Evolutionary conservation across 1,284 basidiomycete species (phyloP).

Genomic region (Volvariella volvacea): DNA sequence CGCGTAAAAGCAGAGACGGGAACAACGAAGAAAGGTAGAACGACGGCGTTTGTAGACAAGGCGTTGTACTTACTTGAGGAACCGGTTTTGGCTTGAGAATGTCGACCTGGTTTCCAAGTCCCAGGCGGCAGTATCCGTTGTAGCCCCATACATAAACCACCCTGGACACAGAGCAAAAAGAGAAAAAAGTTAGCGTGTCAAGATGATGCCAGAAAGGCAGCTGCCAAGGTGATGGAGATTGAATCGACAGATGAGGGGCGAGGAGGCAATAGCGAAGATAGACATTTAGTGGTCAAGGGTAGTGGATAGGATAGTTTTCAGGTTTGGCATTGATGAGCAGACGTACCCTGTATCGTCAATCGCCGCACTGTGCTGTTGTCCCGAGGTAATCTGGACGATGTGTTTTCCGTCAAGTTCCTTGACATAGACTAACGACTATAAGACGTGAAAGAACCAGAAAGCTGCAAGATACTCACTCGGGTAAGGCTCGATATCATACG

Average conservation of each 20-base stretch:
- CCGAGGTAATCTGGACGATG: conserved; percentile 78
- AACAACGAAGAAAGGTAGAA: too few relatives aligned
- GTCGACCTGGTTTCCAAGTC: conserved; percentile 82
- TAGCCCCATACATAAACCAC: conserved; percentile 85
- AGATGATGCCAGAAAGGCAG: background rate
- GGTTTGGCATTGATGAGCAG: too few relatives aligned
- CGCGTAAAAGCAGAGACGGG: too few relatives aligned
- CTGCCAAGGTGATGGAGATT: background rate
- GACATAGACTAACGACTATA: conserved; percentile 48
- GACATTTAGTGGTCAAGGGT: background rate
- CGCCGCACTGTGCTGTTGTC: conserved; percentile 82
- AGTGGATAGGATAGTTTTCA: too few relatives aligned
- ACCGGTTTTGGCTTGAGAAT: conserved; percentile 70
- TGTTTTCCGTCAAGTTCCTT: conserved; percentile 67
- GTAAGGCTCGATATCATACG: conserved; percentile 72
- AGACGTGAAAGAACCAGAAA: conserved; percentile 6
- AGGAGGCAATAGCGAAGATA: background rate
- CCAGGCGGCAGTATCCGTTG: conserved; percentile 76
- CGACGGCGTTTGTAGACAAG: background rate
- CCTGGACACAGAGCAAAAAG: conserved; percentile 30
- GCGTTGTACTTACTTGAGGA: conserved; percentile 44
- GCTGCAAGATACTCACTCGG: conserved; percentile 54
- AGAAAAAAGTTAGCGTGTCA: background rate
- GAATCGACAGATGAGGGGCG: background rate
- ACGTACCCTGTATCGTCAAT: conserved; percentile 69